A percentile compares a stretch with the other conserved stretches of the same genome.
Conservation (phyloP, 75 land plant species). For the Gnetum montanum region DNA sequence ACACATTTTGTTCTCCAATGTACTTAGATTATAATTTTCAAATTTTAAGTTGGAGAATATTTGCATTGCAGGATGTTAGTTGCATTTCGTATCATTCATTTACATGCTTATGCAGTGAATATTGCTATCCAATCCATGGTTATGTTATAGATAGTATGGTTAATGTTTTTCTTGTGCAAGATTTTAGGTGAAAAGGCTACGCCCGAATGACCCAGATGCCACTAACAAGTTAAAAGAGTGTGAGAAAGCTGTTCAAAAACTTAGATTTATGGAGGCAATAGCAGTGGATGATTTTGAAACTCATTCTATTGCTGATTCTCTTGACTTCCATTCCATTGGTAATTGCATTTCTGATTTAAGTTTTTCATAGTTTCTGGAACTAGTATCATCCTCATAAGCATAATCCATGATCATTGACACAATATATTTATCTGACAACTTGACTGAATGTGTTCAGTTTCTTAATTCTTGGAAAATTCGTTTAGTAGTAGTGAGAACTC, state of each 20-base stretch:
- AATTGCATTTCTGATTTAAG: slow-evolving; percentile 3
- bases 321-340: slow-evolving; percentile 79
- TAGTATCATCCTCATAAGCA: not conserved
- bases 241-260: slow-evolving; percentile 86
- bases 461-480: too few species aligned
- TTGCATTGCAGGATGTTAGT: too few species aligned
- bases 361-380: not conserved
- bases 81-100: too few species aligned
- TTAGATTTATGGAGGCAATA: slow-evolving; percentile 91
- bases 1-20: too few species aligned
- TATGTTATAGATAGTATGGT: too few species aligned
- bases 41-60: too few species aligned
- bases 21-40: too few species aligned
- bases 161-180: too few species aligned
- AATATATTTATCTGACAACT: not conserved
- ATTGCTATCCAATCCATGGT: too few species aligned
- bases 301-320: slow-evolving; percentile 53
- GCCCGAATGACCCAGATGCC: slow-evolving; percentile 98
- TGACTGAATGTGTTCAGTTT: too few species aligned
- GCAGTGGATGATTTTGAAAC: slow-evolving; percentile 42
- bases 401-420: not conserved
- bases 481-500: too few species aligned
- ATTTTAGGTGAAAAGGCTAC: slow-evolving; percentile 72
- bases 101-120: too few species aligned
- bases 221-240: slow-evolving; percentile 84